Percentiles rank a stretch among this genome's conserved stretches.
These are phyloP conservation scores for Colletotrichum graminicola DNA, from an alignment of 2,329 filamentous ascomycete genomes.

Conservation along the genomic window DNA sequence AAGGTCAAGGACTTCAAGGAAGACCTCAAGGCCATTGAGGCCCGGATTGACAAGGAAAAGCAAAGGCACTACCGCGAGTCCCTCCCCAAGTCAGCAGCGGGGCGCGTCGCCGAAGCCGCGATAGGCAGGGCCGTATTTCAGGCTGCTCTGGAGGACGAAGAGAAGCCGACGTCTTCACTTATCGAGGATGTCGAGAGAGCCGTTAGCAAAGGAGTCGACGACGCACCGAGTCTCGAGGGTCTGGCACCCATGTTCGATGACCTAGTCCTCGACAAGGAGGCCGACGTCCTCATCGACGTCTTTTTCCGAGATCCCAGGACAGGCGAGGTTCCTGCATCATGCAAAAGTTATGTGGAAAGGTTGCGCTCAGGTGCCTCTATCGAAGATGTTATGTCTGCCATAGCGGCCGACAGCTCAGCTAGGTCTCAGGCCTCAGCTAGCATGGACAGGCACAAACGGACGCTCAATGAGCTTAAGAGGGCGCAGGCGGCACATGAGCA, in stretches of 20 bases:
- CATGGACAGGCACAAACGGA: slow-evolving; percentile 54
- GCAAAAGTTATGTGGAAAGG: slow-evolving; percentile 57
- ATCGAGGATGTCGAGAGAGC: slow-evolving; percentile 29
- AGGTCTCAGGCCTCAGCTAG: slow-evolving; percentile 46
- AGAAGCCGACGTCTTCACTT: slow-evolving; percentile 18
- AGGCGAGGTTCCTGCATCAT: slow-evolving; percentile 47
- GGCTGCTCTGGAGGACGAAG: slow-evolving; percentile 31
- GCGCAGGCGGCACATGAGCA: slow-evolving; percentile 60
- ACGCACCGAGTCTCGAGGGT: slow-evolving; percentile 26
- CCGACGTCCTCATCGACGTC: slow-evolving; percentile 37
- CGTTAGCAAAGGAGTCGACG: slow-evolving; percentile 17
- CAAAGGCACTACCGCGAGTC: slow-evolving; percentile 64
- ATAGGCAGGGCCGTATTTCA: slow-evolving; percentile 34
- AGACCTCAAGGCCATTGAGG: slow-evolving; percentile 61
- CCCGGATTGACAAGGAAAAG: slow-evolving; percentile 64
- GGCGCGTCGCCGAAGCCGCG: slow-evolving; percentile 28
- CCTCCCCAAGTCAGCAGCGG: slow-evolving; percentile 43
- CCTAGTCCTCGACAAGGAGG: slow-evolving; percentile 25
- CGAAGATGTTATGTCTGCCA: slow-evolving; percentile 48
- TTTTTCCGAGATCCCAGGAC: slow-evolving; percentile 55
- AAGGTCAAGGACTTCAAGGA: slow-evolving; percentile 59
- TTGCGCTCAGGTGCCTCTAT: slow-evolving; percentile 48
- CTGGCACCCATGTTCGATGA: slow-evolving; percentile 36
- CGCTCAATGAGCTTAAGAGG: slow-evolving; percentile 61
- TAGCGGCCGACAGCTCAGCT: slow-evolving; percentile 50